These are phyloP conservation scores for Monosporascus sp. DNA, from an alignment of 2,329 filamentous ascomycete species.

Conservation along the genomic window DNA sequence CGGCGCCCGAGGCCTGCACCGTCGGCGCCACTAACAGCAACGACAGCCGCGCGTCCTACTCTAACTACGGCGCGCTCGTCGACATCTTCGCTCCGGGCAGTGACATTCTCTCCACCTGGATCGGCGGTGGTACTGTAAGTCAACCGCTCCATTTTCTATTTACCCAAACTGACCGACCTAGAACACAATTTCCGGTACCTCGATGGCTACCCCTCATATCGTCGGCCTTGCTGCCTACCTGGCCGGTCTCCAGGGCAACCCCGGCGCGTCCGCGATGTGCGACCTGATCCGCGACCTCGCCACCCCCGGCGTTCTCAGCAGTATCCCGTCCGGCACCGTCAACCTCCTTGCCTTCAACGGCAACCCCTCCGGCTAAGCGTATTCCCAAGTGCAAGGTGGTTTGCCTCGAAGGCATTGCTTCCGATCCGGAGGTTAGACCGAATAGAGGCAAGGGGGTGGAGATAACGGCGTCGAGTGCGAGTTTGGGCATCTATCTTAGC, in stretches of 20 bases:
- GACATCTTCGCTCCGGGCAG: slow-evolving; percentile 41
- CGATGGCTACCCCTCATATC: slow-evolving; percentile 58
- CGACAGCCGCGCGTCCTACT: slow-evolving; percentile 38
- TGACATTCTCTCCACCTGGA: slow-evolving; percentile 37
- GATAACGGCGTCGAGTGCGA: no score
- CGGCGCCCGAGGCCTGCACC: slow-evolving; percentile 42
- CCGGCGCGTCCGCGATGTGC: slow-evolving; percentile 37
- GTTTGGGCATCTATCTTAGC: no score
- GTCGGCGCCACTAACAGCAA: slow-evolving; percentile 42
- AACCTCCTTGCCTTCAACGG: slow-evolving; percentile 32
- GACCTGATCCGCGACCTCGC: slow-evolving; percentile 34
- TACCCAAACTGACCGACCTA: slow-evolving; percentile 25
- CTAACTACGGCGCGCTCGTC: slow-evolving; percentile 43
- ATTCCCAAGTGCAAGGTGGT: background rate
- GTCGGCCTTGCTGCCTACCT: slow-evolving; percentile 55
- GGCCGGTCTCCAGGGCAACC: slow-evolving; percentile 34
- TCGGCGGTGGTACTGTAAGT: slow-evolving; percentile 22
- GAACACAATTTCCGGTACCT: slow-evolving; percentile 51
- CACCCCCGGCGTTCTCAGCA: slow-evolving; percentile 32
- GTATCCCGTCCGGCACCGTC: slow-evolving; percentile 27
- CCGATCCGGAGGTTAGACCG: background rate
- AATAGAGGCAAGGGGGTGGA: background rate
- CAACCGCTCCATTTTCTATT: background rate
- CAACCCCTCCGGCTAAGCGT: slow-evolving; percentile 8
- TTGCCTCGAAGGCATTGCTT: background rate